Base-by-base conservation (phyloP, 2,329 filamentous ascomycete genomes). In the Phialophora verrucosa region DNA sequence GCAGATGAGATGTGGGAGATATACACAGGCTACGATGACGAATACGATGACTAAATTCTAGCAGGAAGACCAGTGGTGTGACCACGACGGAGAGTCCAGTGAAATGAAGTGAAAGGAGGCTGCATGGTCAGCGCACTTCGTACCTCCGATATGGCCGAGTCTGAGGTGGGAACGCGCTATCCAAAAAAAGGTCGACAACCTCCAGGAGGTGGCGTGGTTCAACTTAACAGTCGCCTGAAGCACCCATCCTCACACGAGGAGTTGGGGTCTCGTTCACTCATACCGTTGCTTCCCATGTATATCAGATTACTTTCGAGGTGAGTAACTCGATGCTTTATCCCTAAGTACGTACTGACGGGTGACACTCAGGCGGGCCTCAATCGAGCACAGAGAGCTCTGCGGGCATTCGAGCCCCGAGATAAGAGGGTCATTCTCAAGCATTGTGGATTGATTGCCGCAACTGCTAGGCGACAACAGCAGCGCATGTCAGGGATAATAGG, bases 1-100 rank as follows among this genome's bases (percentile, higher is more conserved):
- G 66, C 65, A 25, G 68, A 73, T 57, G 70, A 73, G 62, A 62
- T 70, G 70, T 73, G 69, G 69, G 71, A 72, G 54, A 67, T 68
- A 25, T 72, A 71, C 63, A 64, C 66, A 51, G 63, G 63, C 61
- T 72, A 69, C 58, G 65, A 68, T 64, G 70, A 73, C 64, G 70
- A 66, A 47, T 51, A 63, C 60, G 67, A 69, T 67, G 70, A 70
- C 70, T 72, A 64, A 72, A 67, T 63, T 64, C 25, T 68, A 23
- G 58, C 56, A 66, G 67, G 65, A 59, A 42, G 32, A 61, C 23
- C 47, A 42, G 23, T 53, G 59, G 32, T n/a, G 59, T 53, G 4
- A 12, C 49, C 49, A 44, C 38, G 38, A 20, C 17, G 3, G 17
- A 55, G 29, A 32, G 17, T 2, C 53, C 29, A 23, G 2, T 32